Conservation (phyloP, 352 stramenopile genomes). For the Pythium inflatum region DNA sequence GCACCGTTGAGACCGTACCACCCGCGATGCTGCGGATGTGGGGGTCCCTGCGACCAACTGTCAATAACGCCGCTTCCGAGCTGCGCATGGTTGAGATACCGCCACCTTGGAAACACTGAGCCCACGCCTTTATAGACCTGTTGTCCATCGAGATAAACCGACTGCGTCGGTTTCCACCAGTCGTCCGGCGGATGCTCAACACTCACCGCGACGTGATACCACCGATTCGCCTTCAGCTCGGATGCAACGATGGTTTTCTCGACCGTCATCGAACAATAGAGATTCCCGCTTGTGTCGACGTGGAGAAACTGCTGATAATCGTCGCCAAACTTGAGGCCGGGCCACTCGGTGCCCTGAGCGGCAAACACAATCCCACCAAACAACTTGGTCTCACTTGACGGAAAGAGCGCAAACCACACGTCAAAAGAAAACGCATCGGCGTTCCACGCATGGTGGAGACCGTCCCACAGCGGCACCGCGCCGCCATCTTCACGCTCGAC, state of each 20-base stretch:
- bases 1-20: neutral
- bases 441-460: neutral
- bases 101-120: neutral
- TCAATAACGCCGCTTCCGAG: too few relatives aligned
- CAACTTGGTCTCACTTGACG: neutral
- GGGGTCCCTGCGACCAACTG: too few relatives aligned
- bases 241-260: neutral
- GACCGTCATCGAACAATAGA: neutral
- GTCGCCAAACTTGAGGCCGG: neutral
- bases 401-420: neutral
- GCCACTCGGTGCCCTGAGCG: constrained; percentile 12
- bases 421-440: neutral
- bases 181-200: neutral
- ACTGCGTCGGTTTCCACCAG: neutral
- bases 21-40: neutral
- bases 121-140: neutral
- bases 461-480: constrained; percentile 1
- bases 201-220: neutral
- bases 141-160: neutral
- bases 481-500: neutral
- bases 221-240: neutral
- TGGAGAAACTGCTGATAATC: neutral
- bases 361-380: neutral
- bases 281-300: neutral
- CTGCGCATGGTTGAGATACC: neutral